Base-by-base conservation (phyloP, 2,329 filamentous ascomycete genomes). In the Exophiala sp. region DNA sequence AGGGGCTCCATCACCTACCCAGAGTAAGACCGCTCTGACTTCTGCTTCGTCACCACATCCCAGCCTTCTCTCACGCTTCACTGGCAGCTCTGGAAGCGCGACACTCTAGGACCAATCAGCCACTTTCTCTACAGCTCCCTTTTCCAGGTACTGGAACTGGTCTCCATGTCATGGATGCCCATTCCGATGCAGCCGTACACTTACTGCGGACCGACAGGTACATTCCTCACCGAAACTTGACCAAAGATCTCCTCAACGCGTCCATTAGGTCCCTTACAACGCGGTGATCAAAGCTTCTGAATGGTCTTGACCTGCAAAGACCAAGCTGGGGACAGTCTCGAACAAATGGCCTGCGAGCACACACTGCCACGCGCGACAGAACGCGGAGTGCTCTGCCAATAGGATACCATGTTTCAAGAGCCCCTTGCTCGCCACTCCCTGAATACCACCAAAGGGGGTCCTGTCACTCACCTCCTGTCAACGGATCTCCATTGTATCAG, bases 331-430 rank as follows among this genome's bases (percentile, higher is more conserved):
- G n/a, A n/a, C n/a, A 44, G 47, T 45, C 47, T 40, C 39, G 32
- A 48, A 52, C 39, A 13, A 32, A 39, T 48, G 38, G 43, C 4
- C 30, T 35, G 24, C 48, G n/a, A 34, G 11, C 14, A 22, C 44
- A 38, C 29, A 23, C 37, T 49, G 34, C 29, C 52, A 48, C 32
- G 34, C 40, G 48, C 41, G 35, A 27, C 43, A 14, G 30, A 23
- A 34, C 37, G 43, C 43, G 19, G 21, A 23, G 30, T 41, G 23
- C 19, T 16, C 11, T 50, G 37, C 49, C 49, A 56, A 56, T 53
- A 43, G 50, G 48, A 56, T 53, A 38, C 46, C 18, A 18, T 56
- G 53, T 56, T 56, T 53, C 53, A 56, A 11, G 34, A 40, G 16
- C 46, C 46, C 53, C 53, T 52, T 50, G 43, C 47, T 32, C 43